A percentile compares a stretch with the other conserved stretches of the same genome.
These are phyloP conservation scores for Exophiala spinifera DNA, from an alignment of 2,329 filamentous ascomycete species.

Conservation along the genomic window DNA sequence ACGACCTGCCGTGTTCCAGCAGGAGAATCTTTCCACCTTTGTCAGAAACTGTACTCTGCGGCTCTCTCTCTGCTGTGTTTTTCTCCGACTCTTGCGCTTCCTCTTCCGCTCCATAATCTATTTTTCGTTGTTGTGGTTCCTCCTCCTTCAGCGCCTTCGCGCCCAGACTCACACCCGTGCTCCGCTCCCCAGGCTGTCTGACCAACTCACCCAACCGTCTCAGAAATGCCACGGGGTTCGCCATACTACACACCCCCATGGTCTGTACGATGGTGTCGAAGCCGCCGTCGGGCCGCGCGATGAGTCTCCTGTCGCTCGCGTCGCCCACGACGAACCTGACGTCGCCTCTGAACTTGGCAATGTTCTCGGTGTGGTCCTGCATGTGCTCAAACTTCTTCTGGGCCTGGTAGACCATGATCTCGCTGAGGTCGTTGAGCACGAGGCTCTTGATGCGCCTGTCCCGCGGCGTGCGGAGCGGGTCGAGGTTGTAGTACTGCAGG, in stretches of 20 bases:
- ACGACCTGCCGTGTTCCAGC: slow-evolving; percentile 49
- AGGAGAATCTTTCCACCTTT: slow-evolving; percentile 44
- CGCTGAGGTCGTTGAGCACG: slow-evolving; percentile 49
- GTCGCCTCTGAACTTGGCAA: slow-evolving; percentile 16
- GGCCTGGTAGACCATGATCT: slow-evolving; percentile 47
- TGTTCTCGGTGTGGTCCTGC: slow-evolving; percentile 11
- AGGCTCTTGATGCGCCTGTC: slow-evolving; percentile 38
- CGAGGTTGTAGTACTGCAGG: slow-evolving; percentile 44
- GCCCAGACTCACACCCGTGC: slow-evolving; percentile 8
- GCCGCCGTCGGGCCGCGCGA: slow-evolving; percentile 25
- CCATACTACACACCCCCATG: slow-evolving; percentile 49
- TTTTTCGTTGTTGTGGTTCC: slow-evolving; percentile 38
- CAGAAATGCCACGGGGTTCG: slow-evolving; percentile 26
- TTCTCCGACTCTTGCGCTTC: slow-evolving; percentile 25
- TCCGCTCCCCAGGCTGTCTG: slow-evolving; percentile 27
- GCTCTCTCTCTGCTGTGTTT: too few relatives aligned
- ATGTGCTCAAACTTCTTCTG: slow-evolving; percentile 41
- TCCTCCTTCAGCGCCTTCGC: not conserved
- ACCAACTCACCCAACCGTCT: slow-evolving; percentile 21
- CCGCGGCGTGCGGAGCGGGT: slow-evolving; percentile 28
- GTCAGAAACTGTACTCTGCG: slow-evolving; percentile 4
- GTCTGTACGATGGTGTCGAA: slow-evolving; percentile 51
- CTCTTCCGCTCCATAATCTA: slow-evolving; percentile 34
- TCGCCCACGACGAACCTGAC: slow-evolving; percentile 28
- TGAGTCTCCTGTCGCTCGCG: slow-evolving; percentile 16